Base-by-base conservation (phyloP, 805 yeast species). In the Myxozyma melibiosi region DNA sequence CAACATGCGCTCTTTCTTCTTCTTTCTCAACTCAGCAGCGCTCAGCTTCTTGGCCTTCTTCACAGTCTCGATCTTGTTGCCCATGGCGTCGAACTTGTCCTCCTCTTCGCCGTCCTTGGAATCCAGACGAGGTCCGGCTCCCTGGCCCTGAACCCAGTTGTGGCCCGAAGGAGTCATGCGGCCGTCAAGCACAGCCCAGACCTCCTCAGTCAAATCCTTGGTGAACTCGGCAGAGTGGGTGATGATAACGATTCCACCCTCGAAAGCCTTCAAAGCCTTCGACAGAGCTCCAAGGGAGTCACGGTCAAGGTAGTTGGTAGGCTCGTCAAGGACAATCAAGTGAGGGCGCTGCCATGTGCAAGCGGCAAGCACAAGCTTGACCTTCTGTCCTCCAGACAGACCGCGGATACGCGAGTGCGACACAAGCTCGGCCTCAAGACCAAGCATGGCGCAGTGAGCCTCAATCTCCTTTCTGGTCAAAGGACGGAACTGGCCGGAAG, bases 1-100 rank as follows among this genome's bases (percentile, higher is more conserved):
- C 88, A 88, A 90, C 98, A 94, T 91, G 86, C 99, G 90, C 83
- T 94, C 99, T 96, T 94, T 94, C 97, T 94, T 94, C 97, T 94
- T 94, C 97, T 94, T 94, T 86, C 99, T 90, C 78, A 92, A 83
- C 80, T 94, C 99, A 68, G 99, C 97, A 76, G 98, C 90, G 69
- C 97, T 88, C 75, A 94, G 84, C 88, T 94, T 94, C 79, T 84
- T 83, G 86, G 88, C 91, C 95, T 94, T 94, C 88, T 90, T 89
- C 77, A 82, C 89, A 76, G 88, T 80, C 73, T 90, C 91, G 79
- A 94, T 85, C 95, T 94, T 94, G 96, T 94, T 94, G 84, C 99
- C 99, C 95, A 94, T 90, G 74, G 98, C 99, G 82, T 94, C 99
- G 82, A 94, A 92, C 81, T 91, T 89, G 78, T 92, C 98, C 77